A percentile compares a stretch with the other conserved stretches of the same genome.
Evolutionary conservation across 1,284 basidiomycete genomes (phyloP).

Genomic region (Coniferiporia sulphurascens): DNA sequence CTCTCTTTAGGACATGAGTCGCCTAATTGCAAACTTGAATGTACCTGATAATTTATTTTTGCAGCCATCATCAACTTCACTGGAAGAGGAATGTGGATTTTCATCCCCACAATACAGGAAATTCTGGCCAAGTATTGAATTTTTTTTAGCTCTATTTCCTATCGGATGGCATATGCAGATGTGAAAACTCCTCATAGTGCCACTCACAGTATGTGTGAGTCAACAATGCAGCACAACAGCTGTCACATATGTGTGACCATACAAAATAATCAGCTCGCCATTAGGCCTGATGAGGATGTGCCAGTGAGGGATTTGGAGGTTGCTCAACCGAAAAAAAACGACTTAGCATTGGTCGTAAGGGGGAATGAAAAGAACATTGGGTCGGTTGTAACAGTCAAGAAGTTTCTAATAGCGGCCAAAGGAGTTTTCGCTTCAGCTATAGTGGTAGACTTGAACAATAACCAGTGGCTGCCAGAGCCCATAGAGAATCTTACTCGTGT

Average conservation of each 20-base stretch:
- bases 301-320: not conserved
- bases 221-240: not conserved
- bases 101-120: not conserved
- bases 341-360: not conserved
- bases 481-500: not conserved
- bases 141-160: not conserved
- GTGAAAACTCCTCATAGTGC: not conserved
- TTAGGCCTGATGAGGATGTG: not conserved
- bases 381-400: not conserved
- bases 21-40: too few species aligned
- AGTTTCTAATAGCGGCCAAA: not conserved
- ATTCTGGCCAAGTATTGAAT: not conserved
- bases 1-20: too few species aligned
- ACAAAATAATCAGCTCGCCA: not conserved
- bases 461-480: not conserved
- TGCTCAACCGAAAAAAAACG: not conserved
- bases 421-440: not conserved
- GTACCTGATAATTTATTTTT: too few species aligned
- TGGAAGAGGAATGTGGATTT: not conserved
- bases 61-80: too few species aligned
- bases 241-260: not conserved
- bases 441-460: not conserved
- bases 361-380: not conserved
- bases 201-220: not conserved
- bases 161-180: not conserved